Percentiles rank a stretch among this genome's conserved stretches.
These are phyloP conservation scores for Tulasnella sp. DNA, from an alignment of 768 basidiomycete species.

Conservation along the genomic window DNA sequence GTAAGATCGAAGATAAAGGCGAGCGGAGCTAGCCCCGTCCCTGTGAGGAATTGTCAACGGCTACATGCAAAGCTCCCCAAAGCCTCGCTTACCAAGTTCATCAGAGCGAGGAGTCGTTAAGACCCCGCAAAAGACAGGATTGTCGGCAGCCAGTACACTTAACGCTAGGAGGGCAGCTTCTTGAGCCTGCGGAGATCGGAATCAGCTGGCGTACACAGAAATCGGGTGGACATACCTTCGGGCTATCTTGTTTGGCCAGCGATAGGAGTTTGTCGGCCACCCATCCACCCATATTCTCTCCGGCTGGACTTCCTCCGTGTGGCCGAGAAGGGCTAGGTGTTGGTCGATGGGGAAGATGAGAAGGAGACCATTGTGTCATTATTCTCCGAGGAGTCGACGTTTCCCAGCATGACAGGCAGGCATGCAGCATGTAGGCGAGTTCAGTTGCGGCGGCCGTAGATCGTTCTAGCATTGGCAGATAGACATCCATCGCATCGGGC, in stretches of 20 bases:
- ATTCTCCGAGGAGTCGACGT: slow-evolving; percentile 14
- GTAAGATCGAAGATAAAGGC: neutral
- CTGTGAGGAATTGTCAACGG: neutral
- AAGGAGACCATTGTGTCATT: slow-evolving; percentile 21
- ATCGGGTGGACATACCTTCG: slow-evolving; percentile 44
- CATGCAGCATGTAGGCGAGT: slow-evolving; percentile 18
- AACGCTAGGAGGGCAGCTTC: slow-evolving; percentile 63
- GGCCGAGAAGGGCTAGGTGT: neutral
- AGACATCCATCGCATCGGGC: slow-evolving; percentile 24
- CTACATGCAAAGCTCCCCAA: neutral
- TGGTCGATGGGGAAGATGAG: neutral
- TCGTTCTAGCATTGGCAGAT: slow-evolving; percentile 23
- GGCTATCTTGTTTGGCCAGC: slow-evolving; percentile 46
- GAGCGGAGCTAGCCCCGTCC: neutral
- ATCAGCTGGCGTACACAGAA: neutral
- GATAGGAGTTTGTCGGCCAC: slow-evolving; percentile 51
- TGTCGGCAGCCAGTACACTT: slow-evolving; percentile 64
- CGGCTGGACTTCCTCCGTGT: slow-evolving; percentile 53
- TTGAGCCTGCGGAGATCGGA: slow-evolving; percentile 45
- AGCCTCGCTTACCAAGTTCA: neutral
- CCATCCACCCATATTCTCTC: slow-evolving; percentile 53
- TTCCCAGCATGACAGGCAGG: slow-evolving; percentile 22
- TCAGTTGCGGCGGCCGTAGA: neutral
- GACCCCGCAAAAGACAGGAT: slow-evolving; percentile 33
- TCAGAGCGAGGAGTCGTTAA: neutral